A percentile compares a stretch with the other conserved stretches of the same genome.
These are phyloP conservation scores for Camellia sinensis DNA, from an alignment of 148 eudicot genomes.

Conservation along the genomic window DNA sequence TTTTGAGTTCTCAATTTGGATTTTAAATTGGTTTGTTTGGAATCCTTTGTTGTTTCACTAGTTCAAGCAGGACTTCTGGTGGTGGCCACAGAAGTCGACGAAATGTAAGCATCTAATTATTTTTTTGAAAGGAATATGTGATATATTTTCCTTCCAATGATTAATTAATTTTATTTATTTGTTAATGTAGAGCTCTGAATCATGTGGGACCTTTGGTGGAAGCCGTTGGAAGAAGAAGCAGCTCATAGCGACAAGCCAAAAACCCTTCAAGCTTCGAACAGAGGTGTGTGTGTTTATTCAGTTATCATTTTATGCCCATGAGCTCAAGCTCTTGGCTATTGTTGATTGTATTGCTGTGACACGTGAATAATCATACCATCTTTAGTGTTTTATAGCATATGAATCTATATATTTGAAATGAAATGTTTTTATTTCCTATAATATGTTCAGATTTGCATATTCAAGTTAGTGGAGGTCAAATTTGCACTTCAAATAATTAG, in stretches of 20 bases:
- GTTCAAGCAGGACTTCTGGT: slow-evolving; percentile 53
- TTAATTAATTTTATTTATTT: not conserved
- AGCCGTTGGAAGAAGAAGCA: slow-evolving; percentile 65
- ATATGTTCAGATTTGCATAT: not conserved
- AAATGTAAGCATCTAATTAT: slow-evolving; percentile 47
- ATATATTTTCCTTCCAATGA: not conserved
- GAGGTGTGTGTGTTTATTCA: slow-evolving; percentile 46
- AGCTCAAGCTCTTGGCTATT: not conserved
- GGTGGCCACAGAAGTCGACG: slow-evolving; percentile 57
- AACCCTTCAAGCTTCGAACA: slow-evolving; percentile 85
- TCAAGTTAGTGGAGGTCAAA: not conserved
- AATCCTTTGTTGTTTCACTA: slow-evolving; percentile 30
- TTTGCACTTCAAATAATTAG: too few relatives aligned
- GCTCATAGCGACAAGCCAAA: slow-evolving; percentile 55
- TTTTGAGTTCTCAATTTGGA: slow-evolving; percentile 2
- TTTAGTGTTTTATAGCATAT: not conserved
- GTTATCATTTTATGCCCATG: not conserved
- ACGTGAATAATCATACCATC: not conserved
- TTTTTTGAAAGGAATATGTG: not conserved
- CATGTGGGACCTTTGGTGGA: slow-evolving; percentile 50
- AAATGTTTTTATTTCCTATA: not conserved
- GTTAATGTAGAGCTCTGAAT: slow-evolving; percentile 56
- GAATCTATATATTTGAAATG: not conserved
- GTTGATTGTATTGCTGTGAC: not conserved
- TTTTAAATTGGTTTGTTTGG: slow-evolving; percentile 20